Evolutionary conservation across 192 early-diverging fungal genomes (phyloP).

Genomic region (Podila epicladia): DNA sequence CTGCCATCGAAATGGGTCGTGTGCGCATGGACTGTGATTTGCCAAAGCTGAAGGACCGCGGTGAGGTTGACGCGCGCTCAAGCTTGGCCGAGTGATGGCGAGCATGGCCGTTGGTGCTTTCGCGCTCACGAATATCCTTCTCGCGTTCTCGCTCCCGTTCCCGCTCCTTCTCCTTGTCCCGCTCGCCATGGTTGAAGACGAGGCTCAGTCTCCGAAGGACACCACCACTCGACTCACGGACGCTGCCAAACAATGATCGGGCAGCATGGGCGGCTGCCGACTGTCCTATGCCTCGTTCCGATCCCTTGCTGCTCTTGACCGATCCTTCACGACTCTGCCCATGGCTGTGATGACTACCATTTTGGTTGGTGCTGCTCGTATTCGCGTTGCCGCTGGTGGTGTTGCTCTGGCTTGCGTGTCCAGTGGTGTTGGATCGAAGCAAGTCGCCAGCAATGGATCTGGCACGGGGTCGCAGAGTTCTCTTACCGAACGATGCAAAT

Average conservation of each 20-base stretch:
- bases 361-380: conserved; percentile 1
- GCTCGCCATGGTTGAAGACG: conserved; percentile 39
- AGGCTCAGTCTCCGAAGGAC: conserved; percentile 43
- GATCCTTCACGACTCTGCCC: conserved; percentile 45
- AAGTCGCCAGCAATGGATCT: conserved; percentile 36
- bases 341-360: not conserved
- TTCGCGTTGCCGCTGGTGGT: conserved; percentile 1
- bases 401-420: conserved; percentile 10
- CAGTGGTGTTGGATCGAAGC: conserved; percentile 36
- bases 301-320: conserved; percentile 48
- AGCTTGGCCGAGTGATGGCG: conserved; percentile 47
- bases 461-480: conserved; percentile 39
- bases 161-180: conserved; percentile 42
- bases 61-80: conserved; percentile 36
- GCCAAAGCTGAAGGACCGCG: conserved; percentile 37
- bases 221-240: conserved; percentile 48
- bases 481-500: conserved; percentile 46
- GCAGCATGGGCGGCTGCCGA: conserved; percentile 47
- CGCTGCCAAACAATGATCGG: conserved; percentile 51
- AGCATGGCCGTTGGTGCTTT: conserved; percentile 12
- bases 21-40: conserved; percentile 44
- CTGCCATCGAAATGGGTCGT: conserved; percentile 45
- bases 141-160: conserved; percentile 19
- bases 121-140: not conserved
- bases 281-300: conserved; percentile 38